Evolutionary conservation across 192 early-diverging fungal genomes (phyloP), one percentile per base, ranked within the genome.

Genomic region (Backusella westeae): DNA sequence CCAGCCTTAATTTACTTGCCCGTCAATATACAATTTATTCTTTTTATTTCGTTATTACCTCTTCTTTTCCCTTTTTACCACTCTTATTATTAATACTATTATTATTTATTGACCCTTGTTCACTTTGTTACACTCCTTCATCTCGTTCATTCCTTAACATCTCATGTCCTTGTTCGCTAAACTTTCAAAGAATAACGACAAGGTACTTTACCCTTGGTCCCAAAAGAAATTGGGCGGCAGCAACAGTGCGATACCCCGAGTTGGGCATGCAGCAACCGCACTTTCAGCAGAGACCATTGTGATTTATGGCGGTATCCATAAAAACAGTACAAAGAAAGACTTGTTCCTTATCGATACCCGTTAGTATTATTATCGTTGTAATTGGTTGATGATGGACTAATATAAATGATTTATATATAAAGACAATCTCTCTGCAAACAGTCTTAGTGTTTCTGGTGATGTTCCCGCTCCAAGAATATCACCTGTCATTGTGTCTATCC

Each of bases 401-500:
- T 4, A 34, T n/a, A 29, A 59, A 29, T 23, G 38, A 21, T 66
- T 52, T 42, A 32, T 41, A 34, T 42, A 32, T 41, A 23, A 35
- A 79, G 78, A 79, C 71, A 52, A 21, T 75, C 66, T 79, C 17
- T 74, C 78, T n/a, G 72, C 71, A 29, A 79, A 38, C 32, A 39
- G 49, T 63, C 56, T 86, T 35, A 74, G 74, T 35, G 70, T 84
- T 38, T 73, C 81, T 4, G 87, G 87, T 3, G 81, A 87, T 67
- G 70, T 78, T 6, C 87, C 87, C 8, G 67, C 69, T 6, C 78
- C 78, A 12, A 71, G 80, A 65, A 86, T 38, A 41, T 75, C 79
- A 42, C 80, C 87, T 56, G 77, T 85, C 4, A 83, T 83, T 36
- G 83, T 85, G n/a, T 72, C 83, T 29, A 75, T 89, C 12, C 81